Evolutionary conservation across 164 flowering plant species (phyloP).

Genomic region (Liquidambar formosana): DNA sequence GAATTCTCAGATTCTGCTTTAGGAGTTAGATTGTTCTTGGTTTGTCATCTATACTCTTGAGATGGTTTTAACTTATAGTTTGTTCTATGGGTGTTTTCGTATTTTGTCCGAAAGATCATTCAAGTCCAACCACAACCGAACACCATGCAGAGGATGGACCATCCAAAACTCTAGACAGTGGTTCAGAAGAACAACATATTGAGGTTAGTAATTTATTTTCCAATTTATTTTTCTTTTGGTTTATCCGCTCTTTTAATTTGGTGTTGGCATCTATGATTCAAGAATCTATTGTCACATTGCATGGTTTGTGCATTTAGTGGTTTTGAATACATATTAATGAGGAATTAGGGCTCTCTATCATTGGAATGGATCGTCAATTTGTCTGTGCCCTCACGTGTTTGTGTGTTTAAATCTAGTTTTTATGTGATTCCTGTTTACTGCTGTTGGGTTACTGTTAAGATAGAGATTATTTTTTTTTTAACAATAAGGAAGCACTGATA

Average conservation of each 20-base stretch:
- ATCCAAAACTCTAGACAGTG: constrained; percentile 3
- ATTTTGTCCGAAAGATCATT: constrained; percentile 25
- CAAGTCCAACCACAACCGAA: constrained; percentile 19
- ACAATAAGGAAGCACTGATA: not conserved
- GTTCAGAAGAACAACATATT: constrained; percentile 19
- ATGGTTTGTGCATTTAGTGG: not conserved
- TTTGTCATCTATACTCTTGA: not conserved
- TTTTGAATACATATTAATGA: not conserved
- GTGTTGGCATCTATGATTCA: not conserved
- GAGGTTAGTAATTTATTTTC: constrained; percentile 21
- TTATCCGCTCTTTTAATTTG: not conserved
- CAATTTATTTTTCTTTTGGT: not conserved
- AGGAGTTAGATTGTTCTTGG: not conserved
- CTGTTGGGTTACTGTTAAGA: not conserved
- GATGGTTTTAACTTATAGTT: not conserved
- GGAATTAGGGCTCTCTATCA: not conserved
- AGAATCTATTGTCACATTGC: not conserved
- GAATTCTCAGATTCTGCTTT: not conserved
- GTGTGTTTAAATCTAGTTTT: not conserved
- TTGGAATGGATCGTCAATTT: not conserved
- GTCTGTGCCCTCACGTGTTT: too few relatives aligned
- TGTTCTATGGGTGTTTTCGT: not conserved
- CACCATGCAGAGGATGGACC: constrained; percentile 15
- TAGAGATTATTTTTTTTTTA: not conserved
- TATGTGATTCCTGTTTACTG: not conserved